Evolutionary conservation across 2,329 filamentous ascomycete species (phyloP).

Genomic region (Scleromitrula shiraiana): DNA sequence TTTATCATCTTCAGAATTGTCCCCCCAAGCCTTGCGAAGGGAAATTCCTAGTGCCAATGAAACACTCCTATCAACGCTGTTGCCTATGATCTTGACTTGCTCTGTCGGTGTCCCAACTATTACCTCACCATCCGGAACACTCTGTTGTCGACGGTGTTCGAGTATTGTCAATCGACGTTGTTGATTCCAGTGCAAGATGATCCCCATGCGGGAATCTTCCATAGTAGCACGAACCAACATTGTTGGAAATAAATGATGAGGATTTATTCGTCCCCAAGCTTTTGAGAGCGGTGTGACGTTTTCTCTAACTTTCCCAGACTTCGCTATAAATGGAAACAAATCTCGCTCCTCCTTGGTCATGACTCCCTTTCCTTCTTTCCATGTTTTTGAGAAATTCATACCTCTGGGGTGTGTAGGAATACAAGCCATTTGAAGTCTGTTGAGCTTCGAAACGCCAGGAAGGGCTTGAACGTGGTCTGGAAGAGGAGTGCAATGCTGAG

Average conservation of each 20-base stretch:
- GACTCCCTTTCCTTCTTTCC: slow-evolving; percentile 31
- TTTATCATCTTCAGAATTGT: slow-evolving; percentile 13
- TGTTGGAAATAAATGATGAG: slow-evolving; percentile 49
- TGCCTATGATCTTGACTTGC: slow-evolving; percentile 64
- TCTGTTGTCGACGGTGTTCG: slow-evolving; percentile 63
- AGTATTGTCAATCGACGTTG: slow-evolving; percentile 53
- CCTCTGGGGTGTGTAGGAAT: slow-evolving; percentile 54
- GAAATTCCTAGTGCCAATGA: slow-evolving; percentile 58
- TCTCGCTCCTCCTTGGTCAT: slow-evolving; percentile 35
- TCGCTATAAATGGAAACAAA: slow-evolving; percentile 31
- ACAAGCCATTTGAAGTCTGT: slow-evolving; percentile 36
- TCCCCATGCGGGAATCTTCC: slow-evolving; percentile 47
- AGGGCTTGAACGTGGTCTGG: slow-evolving; percentile 60
- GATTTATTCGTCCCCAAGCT: slow-evolving; percentile 45
- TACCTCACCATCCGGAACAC: slow-evolving; percentile 61
- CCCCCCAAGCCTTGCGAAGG: slow-evolving; percentile 49
- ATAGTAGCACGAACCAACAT: slow-evolving; percentile 48
- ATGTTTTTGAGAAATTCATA: slow-evolving; percentile 43
- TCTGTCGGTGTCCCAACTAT: slow-evolving; percentile 48
- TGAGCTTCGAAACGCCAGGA: slow-evolving; percentile 28
- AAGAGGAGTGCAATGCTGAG: slow-evolving; percentile 52
- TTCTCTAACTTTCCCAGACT: slow-evolving; percentile 20
- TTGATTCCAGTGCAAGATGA: slow-evolving; percentile 57
- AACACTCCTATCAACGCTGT: slow-evolving; percentile 65
- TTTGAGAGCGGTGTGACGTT: slow-evolving; percentile 18